Evolutionary conservation across 2,329 filamentous ascomycete species (phyloP).

Genomic region (Purpureocillium lavendulum): DNA sequence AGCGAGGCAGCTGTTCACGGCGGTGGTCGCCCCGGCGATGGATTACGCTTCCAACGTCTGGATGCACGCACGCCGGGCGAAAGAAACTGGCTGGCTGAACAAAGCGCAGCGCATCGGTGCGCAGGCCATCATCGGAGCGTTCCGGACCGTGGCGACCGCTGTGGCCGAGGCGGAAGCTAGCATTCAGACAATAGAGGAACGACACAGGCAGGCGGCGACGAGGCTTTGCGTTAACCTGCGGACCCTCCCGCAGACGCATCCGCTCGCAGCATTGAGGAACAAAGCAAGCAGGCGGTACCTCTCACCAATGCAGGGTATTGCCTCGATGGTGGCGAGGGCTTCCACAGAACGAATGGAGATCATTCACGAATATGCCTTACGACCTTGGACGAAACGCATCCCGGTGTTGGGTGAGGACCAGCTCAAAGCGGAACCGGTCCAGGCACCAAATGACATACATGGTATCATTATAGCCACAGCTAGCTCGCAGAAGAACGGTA

Average conservation of each 20-base stretch:
- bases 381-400: constrained; percentile 2
- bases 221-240: constrained; percentile 1
- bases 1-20: no score
- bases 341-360: constrained; percentile 3
- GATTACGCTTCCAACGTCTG: constrained; percentile 1
- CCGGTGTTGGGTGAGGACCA: neutral
- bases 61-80: neutral
- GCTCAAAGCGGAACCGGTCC: neutral
- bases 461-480: constrained; percentile 5
- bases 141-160: neutral
- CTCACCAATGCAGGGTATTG: constrained; percentile 4
- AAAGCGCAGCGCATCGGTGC: neutral
- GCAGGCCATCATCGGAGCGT: neutral
- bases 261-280: constrained; percentile 3
- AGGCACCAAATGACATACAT: neutral
- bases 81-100: no score
- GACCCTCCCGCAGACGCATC: constrained; percentile 2
- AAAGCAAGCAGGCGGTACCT: neutral
- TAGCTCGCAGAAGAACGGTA: constrained; percentile 3
- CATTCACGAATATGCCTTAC: constrained; percentile 4
- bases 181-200: neutral
- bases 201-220: neutral
- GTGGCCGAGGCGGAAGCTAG: neutral
- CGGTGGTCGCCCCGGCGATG: neutral
- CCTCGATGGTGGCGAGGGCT: neutral